Percentiles rank a stretch among this genome's conserved stretches.
Conservation (phyloP, 2,329 filamentous ascomycete genomes). For the Onygenales sp. region DNA sequence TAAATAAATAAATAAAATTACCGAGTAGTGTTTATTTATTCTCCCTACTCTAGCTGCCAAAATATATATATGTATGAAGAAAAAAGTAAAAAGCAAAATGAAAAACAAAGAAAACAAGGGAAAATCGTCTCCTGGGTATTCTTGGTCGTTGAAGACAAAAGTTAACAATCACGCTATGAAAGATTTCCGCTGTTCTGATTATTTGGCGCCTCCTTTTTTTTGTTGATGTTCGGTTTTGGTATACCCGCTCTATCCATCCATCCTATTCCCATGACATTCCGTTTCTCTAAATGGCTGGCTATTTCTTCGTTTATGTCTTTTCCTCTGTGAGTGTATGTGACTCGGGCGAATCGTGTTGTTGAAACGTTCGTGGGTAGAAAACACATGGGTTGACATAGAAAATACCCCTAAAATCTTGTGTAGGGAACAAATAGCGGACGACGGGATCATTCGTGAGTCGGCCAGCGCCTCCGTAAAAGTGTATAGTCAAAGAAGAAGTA, state of each 20-base stretch:
- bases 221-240: neutral
- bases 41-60: no score
- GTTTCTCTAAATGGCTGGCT: conserved; percentile 24
- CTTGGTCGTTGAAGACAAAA: conserved; percentile 16
- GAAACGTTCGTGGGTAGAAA: conserved; percentile 4
- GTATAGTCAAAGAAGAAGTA: neutral
- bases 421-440: neutral
- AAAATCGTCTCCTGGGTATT: neutral
- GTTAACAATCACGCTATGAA: neutral
- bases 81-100: neutral
- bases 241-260: neutral
- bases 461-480: neutral
- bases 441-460: neutral
- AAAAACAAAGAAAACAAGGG: neutral
- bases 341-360: conserved; percentile 5
- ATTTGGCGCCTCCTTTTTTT: neutral
- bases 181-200: neutral
- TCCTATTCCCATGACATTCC: neutral
- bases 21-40: neutral
- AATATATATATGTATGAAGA: neutral
- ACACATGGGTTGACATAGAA: neutral
- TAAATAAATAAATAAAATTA: neutral
- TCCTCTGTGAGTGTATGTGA: neutral
- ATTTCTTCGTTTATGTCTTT: conserved; percentile 52
- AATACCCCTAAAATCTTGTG: neutral